Evolutionary conservation across 2,329 filamentous ascomycete species (phyloP).

Genomic region (Ceratocystis albifundus): DNA sequence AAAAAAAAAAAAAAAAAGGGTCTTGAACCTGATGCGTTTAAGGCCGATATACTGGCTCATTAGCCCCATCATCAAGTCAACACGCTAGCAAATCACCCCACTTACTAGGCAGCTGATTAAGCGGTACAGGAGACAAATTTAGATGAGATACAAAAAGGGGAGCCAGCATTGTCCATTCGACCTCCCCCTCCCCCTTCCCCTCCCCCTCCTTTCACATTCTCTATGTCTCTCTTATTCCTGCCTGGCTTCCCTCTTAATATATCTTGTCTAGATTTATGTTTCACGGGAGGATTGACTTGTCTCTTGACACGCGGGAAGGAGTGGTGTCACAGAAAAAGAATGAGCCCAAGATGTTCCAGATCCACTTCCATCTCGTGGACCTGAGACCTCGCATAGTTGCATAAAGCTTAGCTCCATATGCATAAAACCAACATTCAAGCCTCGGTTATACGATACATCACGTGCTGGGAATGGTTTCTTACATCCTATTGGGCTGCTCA

Average conservation of each 20-base stretch:
- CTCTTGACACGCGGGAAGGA: conserved; percentile 1
- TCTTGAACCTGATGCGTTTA: too few relatives aligned
- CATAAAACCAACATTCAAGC: neutral
- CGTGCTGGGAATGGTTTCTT: neutral
- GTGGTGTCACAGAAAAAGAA: neutral
- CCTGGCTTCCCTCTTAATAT: neutral
- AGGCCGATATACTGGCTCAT: too few relatives aligned
- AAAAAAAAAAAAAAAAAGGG: too few relatives aligned
- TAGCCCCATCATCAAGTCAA: too few relatives aligned
- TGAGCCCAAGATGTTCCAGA: neutral
- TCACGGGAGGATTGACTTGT: neutral
- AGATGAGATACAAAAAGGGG: too few relatives aligned
- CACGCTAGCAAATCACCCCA: too few relatives aligned
- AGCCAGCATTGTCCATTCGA: too few relatives aligned
- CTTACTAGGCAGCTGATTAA: too few relatives aligned
- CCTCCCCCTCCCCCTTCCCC: too few relatives aligned
- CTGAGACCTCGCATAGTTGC: neutral
- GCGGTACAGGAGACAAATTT: too few relatives aligned
- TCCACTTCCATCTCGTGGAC: neutral
- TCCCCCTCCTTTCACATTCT: neutral
- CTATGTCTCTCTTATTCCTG: neutral
- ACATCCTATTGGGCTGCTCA: neutral
- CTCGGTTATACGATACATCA: neutral
- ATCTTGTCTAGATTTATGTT: neutral
- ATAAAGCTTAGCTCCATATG: neutral